Percentiles rank a stretch among this genome's conserved stretches.
Conservation (phyloP, 352 stramenopile genomes). For the Phytophthora sansomeana region DNA sequence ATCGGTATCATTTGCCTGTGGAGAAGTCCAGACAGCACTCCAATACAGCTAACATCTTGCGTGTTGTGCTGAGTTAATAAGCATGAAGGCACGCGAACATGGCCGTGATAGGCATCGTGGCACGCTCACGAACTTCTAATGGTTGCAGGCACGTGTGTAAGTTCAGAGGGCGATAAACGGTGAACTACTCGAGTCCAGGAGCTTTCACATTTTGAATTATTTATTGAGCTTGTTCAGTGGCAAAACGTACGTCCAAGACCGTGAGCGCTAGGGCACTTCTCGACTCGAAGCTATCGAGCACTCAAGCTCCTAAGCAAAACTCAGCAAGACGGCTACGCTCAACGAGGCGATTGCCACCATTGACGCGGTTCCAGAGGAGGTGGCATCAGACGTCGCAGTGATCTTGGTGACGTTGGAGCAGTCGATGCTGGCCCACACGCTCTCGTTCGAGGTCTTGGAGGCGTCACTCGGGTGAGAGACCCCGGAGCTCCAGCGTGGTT, state of each 20-base stretch:
- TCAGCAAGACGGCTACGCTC: slow-evolving; percentile 13
- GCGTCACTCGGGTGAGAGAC: slow-evolving; percentile 43
- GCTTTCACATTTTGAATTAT: not conserved
- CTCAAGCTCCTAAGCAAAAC: slow-evolving; percentile 3
- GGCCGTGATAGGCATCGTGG: slow-evolving; percentile 2
- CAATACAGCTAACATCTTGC: not conserved
- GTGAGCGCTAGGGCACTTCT: not conserved
- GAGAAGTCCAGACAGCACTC: not conserved
- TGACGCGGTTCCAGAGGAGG: not conserved
- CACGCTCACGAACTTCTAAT: too few relatives aligned
- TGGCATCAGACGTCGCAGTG: slow-evolving; percentile 18
- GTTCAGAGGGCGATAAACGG: not conserved
- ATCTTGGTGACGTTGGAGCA: slow-evolving; percentile 32
- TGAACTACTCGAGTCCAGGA: not conserved
- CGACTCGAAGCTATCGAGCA: not conserved
- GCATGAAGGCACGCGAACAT: not conserved
- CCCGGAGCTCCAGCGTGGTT: slow-evolving; percentile 20
- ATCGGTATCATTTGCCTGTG: too few relatives aligned
- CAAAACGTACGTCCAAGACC: not conserved
- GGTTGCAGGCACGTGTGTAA: too few relatives aligned
- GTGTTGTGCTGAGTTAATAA: not conserved
- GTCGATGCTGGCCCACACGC: slow-evolving; percentile 37
- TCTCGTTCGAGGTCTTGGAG: slow-evolving; percentile 29
- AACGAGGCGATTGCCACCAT: slow-evolving; percentile 7
- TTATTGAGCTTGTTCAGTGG: not conserved